Evolutionary conservation across 768 basidiomycete species (phyloP).

Genomic region (Saitozyma sp.): DNA sequence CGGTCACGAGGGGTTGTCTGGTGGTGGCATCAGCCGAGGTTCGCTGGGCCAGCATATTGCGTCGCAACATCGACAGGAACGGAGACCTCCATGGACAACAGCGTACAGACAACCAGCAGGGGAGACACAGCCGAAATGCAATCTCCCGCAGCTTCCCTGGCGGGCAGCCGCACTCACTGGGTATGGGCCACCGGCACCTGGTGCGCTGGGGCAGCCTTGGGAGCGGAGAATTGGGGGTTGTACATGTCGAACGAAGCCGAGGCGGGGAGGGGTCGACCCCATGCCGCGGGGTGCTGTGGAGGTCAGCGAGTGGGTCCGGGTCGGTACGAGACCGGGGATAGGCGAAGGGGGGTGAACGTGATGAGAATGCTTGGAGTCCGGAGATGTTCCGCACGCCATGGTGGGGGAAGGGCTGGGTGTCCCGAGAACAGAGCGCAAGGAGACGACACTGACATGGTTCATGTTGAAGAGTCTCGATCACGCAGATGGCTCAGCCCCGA

Average conservation of each 20-base stretch:
- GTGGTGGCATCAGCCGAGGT: not conserved
- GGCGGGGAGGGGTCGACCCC: conserved; percentile 38
- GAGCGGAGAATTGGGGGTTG: conserved; percentile 63
- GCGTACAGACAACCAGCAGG: too few species aligned
- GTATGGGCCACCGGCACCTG: conserved; percentile 61
- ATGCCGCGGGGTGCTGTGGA: conserved; percentile 38
- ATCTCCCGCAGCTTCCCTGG: not conserved
- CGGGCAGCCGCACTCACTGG: conserved; percentile 60
- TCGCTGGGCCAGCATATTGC: too few species aligned
- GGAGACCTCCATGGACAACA: not conserved
- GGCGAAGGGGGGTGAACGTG: not conserved
- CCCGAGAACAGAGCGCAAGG: not conserved
- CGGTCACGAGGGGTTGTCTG: conserved; percentile 92
- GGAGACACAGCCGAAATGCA: too few species aligned
- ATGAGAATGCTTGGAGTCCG: not conserved
- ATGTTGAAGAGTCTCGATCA: conserved; percentile 2
- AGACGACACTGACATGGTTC: conserved; percentile 14
- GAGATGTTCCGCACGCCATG: not conserved
- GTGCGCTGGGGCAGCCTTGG: conserved; percentile 13
- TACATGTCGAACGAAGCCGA: conserved; percentile 59
- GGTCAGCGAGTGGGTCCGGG: too few species aligned
- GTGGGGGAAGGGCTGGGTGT: not conserved
- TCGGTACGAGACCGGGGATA: not conserved
- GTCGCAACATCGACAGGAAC: not conserved
- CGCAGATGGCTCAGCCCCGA: not conserved